phyloP scores from a whole-genome alignment of 257 asterid species.

The Nemophila menziesii region DNA sequence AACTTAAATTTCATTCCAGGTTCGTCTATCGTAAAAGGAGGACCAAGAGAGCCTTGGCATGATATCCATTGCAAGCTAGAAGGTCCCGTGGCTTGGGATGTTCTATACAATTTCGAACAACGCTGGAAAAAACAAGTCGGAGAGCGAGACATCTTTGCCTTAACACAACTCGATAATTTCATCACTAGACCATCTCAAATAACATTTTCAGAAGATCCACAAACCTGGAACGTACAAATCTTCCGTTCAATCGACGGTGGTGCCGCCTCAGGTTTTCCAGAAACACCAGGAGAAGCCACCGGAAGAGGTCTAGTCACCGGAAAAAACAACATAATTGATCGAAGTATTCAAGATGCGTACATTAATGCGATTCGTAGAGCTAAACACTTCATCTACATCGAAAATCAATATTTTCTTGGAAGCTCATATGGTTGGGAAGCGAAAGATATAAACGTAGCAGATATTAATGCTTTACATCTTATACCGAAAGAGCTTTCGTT shows the following conservation, averaged over 20 bases:
- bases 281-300: slow-evolving; percentile 32
- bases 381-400: slow-evolving; percentile 67
- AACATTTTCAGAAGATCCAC: slow-evolving; percentile 28
- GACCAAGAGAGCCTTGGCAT: slow-evolving; percentile 98
- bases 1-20: too few relatives aligned
- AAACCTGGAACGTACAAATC: slow-evolving; percentile 72
- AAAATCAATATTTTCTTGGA: slow-evolving; percentile 78
- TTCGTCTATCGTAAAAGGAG: slow-evolving; percentile 57
- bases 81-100: slow-evolving; percentile 94
- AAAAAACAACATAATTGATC: slow-evolving; percentile 52
- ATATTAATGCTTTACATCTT: slow-evolving; percentile 55
- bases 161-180: slow-evolving; percentile 32
- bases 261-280: slow-evolving; percentile 50
- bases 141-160: slow-evolving; percentile 22
- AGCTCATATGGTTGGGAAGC: slow-evolving; percentile 76
- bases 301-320: slow-evolving; percentile 51
- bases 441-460: slow-evolving; percentile 25
- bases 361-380: slow-evolving; percentile 84
- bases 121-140: slow-evolving; percentile 74
- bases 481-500: slow-evolving; percentile 77
- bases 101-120: slow-evolving; percentile 79
- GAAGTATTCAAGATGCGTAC: slow-evolving; percentile 83
- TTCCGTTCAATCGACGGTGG: slow-evolving; percentile 84
- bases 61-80: slow-evolving; percentile 74
- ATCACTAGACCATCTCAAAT: slow-evolving; percentile 29